Conservation (phyloP, 2,329 filamentous ascomycete genomes). For the Colletotrichum simmondsii region DNA sequence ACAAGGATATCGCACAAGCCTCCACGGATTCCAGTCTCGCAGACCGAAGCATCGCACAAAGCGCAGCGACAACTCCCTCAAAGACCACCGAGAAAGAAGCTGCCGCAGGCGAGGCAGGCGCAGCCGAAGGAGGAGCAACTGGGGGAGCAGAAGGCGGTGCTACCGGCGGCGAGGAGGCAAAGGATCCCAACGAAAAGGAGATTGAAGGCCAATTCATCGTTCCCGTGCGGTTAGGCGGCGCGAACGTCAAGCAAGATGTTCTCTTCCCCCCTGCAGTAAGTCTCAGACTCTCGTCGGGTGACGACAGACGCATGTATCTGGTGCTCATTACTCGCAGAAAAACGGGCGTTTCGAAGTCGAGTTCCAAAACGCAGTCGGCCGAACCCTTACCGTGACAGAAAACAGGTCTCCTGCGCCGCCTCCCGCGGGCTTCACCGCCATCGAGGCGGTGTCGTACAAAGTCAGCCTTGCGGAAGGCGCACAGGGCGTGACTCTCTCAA, state of each 20-base stretch:
- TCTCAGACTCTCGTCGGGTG: neutral
- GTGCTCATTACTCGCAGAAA: conserved; percentile 21
- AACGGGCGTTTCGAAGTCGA: conserved; percentile 52
- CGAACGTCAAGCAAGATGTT: conserved; percentile 46
- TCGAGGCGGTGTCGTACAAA: conserved; percentile 50
- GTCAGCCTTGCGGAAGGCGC: conserved; percentile 46
- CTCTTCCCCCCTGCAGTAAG: conserved; percentile 47
- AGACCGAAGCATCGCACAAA: neutral
- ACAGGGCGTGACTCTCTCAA: conserved; percentile 46
- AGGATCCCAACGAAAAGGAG: conserved; percentile 42
- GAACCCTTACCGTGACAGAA: conserved; percentile 49
- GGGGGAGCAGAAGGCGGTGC: conserved; percentile 14
- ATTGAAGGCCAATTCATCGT: conserved; percentile 43
- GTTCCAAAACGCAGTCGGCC: conserved; percentile 47
- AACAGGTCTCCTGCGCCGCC: conserved; percentile 47
- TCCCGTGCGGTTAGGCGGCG: conserved; percentile 43
- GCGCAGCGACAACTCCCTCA: neutral
- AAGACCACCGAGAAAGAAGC: neutral
- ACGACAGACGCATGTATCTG: neutral
- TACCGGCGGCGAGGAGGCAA: conserved; percentile 24
- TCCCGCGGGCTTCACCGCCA: conserved; percentile 48
- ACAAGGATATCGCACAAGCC: neutral
- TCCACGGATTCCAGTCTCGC: neutral
- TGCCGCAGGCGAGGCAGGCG: neutral
- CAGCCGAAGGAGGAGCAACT: neutral